Evolutionary conservation across 1,139 yeast species (phyloP).

Genomic region (Suhomyces ambrosiae): DNA sequence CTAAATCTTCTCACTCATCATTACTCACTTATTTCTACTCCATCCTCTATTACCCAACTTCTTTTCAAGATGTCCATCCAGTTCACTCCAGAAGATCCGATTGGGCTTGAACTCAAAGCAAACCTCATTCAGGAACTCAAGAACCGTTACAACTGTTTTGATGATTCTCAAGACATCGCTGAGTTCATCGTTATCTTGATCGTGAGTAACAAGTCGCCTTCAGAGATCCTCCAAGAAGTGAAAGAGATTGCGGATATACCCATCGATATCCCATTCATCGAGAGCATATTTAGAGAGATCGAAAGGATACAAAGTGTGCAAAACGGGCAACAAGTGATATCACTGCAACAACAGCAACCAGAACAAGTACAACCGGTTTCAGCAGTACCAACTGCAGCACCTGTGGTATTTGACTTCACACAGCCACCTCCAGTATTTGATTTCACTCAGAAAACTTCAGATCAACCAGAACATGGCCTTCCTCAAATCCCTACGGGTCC

Average conservation of each 20-base stretch:
- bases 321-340: slow-evolving; percentile 8
- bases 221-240: slow-evolving; percentile 67
- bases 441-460: background rate
- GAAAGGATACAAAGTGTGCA: slow-evolving; percentile 34
- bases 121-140: slow-evolving; percentile 41
- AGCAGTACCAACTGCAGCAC: background rate
- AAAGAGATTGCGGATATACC: slow-evolving; percentile 65
- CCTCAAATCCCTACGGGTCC: slow-evolving; percentile 18
- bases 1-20: slow-evolving; percentile 1
- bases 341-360: slow-evolving; percentile 13
- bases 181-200: slow-evolving; percentile 77
- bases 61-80: slow-evolving; percentile 20
- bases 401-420: slow-evolving; percentile 12
- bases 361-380: slow-evolving; percentile 1
- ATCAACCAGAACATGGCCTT: slow-evolving; percentile 2
- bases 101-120: slow-evolving; percentile 40
- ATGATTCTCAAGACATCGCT: slow-evolving; percentile 77
- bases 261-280: slow-evolving; percentile 52
- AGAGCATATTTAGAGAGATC: slow-evolving; percentile 59
- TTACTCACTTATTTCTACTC: background rate
- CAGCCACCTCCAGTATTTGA: slow-evolving; percentile 5
- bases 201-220: slow-evolving; percentile 66
- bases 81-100: slow-evolving; percentile 47
- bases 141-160: slow-evolving; percentile 42
- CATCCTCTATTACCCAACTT: background rate